Evolutionary conservation across 345 rosid genomes (phyloP).

Genomic region (Theobroma cacao): DNA sequence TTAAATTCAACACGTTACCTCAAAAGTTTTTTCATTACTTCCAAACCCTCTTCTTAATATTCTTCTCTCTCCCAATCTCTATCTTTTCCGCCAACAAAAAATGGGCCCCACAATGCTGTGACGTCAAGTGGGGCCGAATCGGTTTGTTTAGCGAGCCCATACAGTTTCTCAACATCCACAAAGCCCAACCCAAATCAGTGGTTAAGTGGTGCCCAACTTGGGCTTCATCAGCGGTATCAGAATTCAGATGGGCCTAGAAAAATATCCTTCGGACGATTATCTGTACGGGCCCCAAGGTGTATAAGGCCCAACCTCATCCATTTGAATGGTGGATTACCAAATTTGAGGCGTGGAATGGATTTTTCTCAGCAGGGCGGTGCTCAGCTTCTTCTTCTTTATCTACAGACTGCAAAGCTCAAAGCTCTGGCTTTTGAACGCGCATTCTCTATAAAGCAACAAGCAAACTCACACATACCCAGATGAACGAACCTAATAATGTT

Average conservation of each 20-base stretch:
- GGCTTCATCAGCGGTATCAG: background rate
- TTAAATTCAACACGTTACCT: too few species aligned
- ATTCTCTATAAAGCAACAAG: background rate
- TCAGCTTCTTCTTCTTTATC: background rate
- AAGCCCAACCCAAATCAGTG: background rate
- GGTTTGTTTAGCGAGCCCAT: too few species aligned
- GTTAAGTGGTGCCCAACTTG: background rate
- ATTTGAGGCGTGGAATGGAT: slow-evolving; percentile 20
- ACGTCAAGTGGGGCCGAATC: too few species aligned
- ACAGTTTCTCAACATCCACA: background rate
- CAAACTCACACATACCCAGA: background rate
- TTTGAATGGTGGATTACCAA: background rate
- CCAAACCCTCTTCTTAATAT: too few species aligned
- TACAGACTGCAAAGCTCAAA: background rate
- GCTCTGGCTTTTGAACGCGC: background rate
- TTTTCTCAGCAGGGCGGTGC: background rate
- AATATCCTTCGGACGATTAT: background rate
- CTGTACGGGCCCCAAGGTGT: background rate
- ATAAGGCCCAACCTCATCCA: slow-evolving; percentile 17
- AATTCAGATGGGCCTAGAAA: background rate
- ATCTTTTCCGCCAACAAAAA: too few species aligned
- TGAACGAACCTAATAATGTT: slow-evolving; percentile 17
- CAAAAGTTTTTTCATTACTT: too few species aligned
- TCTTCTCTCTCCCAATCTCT: too few species aligned
- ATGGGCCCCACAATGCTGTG: too few species aligned